Conservation (phyloP, 2,329 filamentous ascomycete genomes). For the Calonectria pseudoturangicola region DNA sequence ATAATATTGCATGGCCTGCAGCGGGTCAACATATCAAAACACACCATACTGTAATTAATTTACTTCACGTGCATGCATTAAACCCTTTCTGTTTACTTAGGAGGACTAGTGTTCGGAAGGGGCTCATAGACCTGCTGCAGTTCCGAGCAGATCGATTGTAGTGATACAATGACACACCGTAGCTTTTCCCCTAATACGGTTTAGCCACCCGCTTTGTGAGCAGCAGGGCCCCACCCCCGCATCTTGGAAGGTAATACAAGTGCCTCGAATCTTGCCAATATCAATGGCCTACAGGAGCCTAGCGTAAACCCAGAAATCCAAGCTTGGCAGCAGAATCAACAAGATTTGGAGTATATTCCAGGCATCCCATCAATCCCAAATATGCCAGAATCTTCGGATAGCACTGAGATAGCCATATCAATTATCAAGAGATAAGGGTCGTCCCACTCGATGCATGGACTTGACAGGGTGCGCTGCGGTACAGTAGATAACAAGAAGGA, state of each 20-base stretch:
- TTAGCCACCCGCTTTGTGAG: constrained; percentile 1
- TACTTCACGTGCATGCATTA: too few relatives aligned
- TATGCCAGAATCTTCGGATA: too few relatives aligned
- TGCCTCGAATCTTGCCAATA: background rate
- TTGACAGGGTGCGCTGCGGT: background rate
- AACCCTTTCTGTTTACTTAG: too few relatives aligned
- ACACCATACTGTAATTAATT: too few relatives aligned
- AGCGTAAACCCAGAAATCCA: background rate
- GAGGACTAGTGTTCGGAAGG: background rate
- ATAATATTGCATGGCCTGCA: too few relatives aligned
- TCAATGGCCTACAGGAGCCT: background rate
- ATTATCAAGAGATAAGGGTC: background rate
- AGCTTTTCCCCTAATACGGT: background rate
- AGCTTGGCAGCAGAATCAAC: too few relatives aligned
- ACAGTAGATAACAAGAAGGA: background rate
- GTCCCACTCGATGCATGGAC: background rate
- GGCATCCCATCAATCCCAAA: too few relatives aligned
- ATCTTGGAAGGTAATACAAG: background rate
- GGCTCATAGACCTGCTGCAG: background rate
- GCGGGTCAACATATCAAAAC: too few relatives aligned
- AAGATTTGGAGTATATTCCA: too few relatives aligned
- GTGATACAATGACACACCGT: too few relatives aligned
- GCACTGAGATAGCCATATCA: background rate
- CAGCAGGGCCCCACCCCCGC: constrained; percentile 3
- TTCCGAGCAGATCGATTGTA: background rate